A percentile compares a stretch with the other conserved stretches of the same genome.
Conservation (phyloP, 805 yeast genomes). For the Babjeviella inositovora region DNA sequence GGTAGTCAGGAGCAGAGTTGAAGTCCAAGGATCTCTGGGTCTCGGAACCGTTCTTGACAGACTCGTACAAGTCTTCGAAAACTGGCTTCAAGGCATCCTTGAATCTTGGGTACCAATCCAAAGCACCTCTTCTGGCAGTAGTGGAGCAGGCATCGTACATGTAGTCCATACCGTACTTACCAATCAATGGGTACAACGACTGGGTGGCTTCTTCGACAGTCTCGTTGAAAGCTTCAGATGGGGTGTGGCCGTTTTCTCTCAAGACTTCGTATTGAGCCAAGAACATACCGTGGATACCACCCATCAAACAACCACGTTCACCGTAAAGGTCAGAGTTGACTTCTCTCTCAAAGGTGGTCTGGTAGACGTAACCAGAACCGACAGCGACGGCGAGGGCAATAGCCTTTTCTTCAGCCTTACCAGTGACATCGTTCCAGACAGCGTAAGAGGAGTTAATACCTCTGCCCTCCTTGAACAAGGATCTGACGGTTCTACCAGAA, state of each 20-base stretch:
- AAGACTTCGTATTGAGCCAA: slow-evolving; percentile 99
- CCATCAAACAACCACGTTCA: slow-evolving; percentile 99
- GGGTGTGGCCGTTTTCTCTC: slow-evolving; percentile 99
- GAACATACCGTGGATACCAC: slow-evolving; percentile 99
- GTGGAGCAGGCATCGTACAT: slow-evolving; percentile 99
- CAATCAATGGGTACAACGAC: slow-evolving; percentile 96
- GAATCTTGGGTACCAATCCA: slow-evolving; percentile 99
- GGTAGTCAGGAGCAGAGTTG: slow-evolving; percentile 97
- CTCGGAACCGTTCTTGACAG: slow-evolving; percentile 92
- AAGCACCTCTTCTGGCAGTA: slow-evolving; percentile 99
- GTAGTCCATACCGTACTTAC: slow-evolving; percentile 99
- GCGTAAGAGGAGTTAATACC: slow-evolving; percentile 99
- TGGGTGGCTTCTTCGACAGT: slow-evolving; percentile 99
- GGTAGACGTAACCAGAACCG: slow-evolving; percentile 99
- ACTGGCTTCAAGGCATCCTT: slow-evolving; percentile 98
- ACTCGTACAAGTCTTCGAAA: slow-evolving; percentile 87
- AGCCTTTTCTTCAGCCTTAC: slow-evolving; percentile 98
- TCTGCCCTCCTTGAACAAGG: slow-evolving; percentile 99
- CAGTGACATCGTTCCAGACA: slow-evolving; percentile 98
- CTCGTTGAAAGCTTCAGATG: slow-evolving; percentile 99
- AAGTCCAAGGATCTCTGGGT: slow-evolving; percentile 96
- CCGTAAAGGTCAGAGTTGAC: slow-evolving; percentile 98
- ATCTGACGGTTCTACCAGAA: slow-evolving; percentile 99
- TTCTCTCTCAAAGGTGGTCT: slow-evolving; percentile 98
- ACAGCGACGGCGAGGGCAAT: slow-evolving; percentile 97